Evolutionary conservation across 306 rosid genomes (phyloP), one percentile per base, ranked within the genome.

Genomic region (Senna tora): DNA sequence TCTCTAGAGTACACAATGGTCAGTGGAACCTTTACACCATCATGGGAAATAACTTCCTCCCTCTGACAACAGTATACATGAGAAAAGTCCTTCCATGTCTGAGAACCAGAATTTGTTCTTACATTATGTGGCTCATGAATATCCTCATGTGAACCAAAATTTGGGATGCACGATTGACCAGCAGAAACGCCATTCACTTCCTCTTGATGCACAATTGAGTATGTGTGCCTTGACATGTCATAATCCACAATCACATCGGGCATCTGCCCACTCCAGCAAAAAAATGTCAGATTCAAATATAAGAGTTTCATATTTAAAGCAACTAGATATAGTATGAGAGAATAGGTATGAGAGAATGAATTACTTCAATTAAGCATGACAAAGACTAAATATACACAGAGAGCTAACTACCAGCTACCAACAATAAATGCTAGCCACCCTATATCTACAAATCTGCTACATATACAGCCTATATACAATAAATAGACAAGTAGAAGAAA

Each of bases 171-270:
- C 61, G 85, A 65, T 50, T 25, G 76, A 73, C 77, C 82, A 79
- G 45, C 74, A 84, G 80, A 75, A 77, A 65, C 71, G 74, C 75
- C 81, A 38, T 36, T 80, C 73, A 91, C 87, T 84, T 91, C 94
- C 76, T 94, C 97, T 87, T 89, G 97, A 76, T 91, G 96, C 70
- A 85, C 86, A 72, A 91, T 62, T 16, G 86, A 84, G 77, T 82
- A 87, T 70, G 77, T 79, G 74, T 79, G 84, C 47, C 75, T 86
- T 34, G 92, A 84, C 91, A 94, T 89, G 84, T 91, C 87, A 63
- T 91, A 94, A 69, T 94, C 97, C 74, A 91, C 92, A 75, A 94
- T 77, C 53, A 87, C 75, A 89, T 91, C 98, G 10, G 98, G 96
- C 90, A 94, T 87, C 98, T 89, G 89, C 77, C 69, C 33, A 65